Evolutionary conservation across 371 early-diverging fungal species (phyloP).

Genomic region (Phascolomyces articulosus): DNA sequence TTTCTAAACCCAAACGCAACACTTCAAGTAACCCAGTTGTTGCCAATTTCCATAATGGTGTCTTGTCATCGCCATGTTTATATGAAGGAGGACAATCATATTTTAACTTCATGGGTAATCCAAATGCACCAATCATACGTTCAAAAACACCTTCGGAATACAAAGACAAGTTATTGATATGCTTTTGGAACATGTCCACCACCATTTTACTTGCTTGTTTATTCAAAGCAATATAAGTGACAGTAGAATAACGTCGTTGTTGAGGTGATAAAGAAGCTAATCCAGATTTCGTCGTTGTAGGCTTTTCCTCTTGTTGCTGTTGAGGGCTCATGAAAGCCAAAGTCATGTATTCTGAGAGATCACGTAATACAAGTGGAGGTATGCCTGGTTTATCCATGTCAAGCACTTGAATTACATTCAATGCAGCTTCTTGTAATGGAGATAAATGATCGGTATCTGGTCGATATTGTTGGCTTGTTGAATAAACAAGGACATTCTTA

Average conservation of each 20-base stretch:
- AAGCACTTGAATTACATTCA: slow-evolving; percentile 49
- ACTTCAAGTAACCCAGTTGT: slow-evolving; percentile 70
- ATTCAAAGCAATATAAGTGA: slow-evolving; percentile 77
- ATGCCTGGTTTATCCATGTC: slow-evolving; percentile 46
- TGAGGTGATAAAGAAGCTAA: too few species aligned
- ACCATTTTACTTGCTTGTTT: slow-evolving; percentile 66
- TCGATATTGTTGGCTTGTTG: slow-evolving; percentile 57
- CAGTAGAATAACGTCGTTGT: slow-evolving; percentile 47
- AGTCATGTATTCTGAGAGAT: slow-evolving; percentile 56
- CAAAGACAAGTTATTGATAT: slow-evolving; percentile 49
- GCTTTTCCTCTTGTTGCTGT: too few species aligned
- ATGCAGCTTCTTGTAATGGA: slow-evolving; percentile 60
- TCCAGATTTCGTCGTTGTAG: too few species aligned
- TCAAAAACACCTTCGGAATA: slow-evolving; percentile 76
- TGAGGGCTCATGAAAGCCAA: slow-evolving; percentile 52
- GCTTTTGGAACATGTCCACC: slow-evolving; percentile 58
- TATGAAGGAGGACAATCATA: slow-evolving; percentile 79
- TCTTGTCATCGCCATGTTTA: slow-evolving; percentile 69
- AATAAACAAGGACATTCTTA: slow-evolving; percentile 59
- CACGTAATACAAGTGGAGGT: slow-evolving; percentile 47
- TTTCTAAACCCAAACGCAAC: slow-evolving; percentile 61
- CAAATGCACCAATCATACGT: slow-evolving; percentile 63
- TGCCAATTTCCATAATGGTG: slow-evolving; percentile 78
- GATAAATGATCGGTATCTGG: slow-evolving; percentile 60
- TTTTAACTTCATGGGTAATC: slow-evolving; percentile 75